Base-by-base conservation (phyloP, 495 filamentous ascomycete genomes). In the Penicillium atrosanguineum region DNA sequence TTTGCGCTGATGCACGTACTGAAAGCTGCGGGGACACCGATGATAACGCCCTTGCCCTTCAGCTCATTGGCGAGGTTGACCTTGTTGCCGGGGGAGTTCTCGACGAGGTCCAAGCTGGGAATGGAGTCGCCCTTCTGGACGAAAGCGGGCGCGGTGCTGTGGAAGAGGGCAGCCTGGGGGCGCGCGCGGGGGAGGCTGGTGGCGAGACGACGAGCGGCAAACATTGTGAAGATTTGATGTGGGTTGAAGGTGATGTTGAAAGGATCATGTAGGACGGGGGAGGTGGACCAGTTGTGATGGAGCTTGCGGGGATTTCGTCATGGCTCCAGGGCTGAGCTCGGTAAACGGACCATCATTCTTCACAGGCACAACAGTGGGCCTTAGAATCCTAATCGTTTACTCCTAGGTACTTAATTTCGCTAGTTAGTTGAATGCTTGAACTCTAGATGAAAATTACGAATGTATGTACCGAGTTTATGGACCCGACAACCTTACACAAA, bases 21-120 rank as follows among this genome's bases (percentile, higher is more conserved):
- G 76, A 91, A 96, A 16, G 91, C 94, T 11, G 89, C 94, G 1
- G 94, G 94, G 37, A 95, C 89, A 44, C 93, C 93, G 53, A 97
- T 81, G 62, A 97, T 86, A 50, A 97, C 70, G 40, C 85, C 90
- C 66, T 87, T 83, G 42, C 82, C 84, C 52, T 71, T 72, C 56
- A 95, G 79, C 69, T 90, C 88, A 59, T 87, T 80, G 60, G 84
- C 83, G 49, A 98, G 78, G 67, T 89, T 94, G 64, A 97, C 84
- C 71, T 89, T 91, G 79, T 90, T 94, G 42, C 88, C 91, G 19
- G 84, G 84, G 19, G 75, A 80, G 65, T 70, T 69, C 65, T 82
- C 79, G 46, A 80, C 76, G 12, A 88, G 69, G 16, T 87, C 83
- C 6, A 82, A 71, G 61, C 87, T 80, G 16, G 86, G 87, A 25